Evolutionary conservation across 129 eudicot species (phyloP).

Genomic region (Gnaphalium uliginosum): DNA sequence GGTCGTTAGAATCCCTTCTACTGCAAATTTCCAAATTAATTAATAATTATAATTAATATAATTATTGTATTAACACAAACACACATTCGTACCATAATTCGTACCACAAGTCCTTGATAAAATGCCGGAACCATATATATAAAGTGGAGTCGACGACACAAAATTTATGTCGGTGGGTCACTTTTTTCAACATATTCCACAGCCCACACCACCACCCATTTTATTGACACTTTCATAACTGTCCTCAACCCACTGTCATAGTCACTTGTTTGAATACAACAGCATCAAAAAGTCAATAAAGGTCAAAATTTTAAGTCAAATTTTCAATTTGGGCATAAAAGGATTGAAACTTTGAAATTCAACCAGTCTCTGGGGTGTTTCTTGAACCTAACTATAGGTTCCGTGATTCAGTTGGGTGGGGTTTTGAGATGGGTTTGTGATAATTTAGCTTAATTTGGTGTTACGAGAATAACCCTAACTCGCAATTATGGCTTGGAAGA

Average conservation of each 20-base stretch:
- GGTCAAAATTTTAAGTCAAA: neutral
- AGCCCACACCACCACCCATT: neutral
- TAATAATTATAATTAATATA: no score
- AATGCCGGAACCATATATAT: slow-evolving; percentile 21
- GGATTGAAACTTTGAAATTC: neutral
- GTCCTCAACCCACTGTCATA: slow-evolving; percentile 16
- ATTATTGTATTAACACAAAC: no score
- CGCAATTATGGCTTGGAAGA: slow-evolving; percentile 67
- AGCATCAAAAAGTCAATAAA: neutral
- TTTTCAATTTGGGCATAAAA: slow-evolving; percentile 10
- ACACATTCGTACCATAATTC: no score
- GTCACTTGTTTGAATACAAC: neutral
- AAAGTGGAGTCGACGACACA: slow-evolving; percentile 8
- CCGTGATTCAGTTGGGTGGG: neutral
- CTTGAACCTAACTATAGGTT: neutral
- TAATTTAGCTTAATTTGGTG: slow-evolving; percentile 2
- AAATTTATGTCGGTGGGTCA: slow-evolving; percentile 31
- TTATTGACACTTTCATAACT: slow-evolving; percentile 14
- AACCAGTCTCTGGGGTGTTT: neutral
- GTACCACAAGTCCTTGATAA: no score
- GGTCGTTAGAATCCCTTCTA: no score
- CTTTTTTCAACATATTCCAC: slow-evolving; percentile 12
- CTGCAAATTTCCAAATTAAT: no score
- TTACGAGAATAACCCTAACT: neutral
- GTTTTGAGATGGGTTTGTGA: neutral